Evolutionary conservation across 148 eudicot genomes (phyloP), one percentile per base, ranked within the genome.

Genomic region (Amaranthus cruentus): DNA sequence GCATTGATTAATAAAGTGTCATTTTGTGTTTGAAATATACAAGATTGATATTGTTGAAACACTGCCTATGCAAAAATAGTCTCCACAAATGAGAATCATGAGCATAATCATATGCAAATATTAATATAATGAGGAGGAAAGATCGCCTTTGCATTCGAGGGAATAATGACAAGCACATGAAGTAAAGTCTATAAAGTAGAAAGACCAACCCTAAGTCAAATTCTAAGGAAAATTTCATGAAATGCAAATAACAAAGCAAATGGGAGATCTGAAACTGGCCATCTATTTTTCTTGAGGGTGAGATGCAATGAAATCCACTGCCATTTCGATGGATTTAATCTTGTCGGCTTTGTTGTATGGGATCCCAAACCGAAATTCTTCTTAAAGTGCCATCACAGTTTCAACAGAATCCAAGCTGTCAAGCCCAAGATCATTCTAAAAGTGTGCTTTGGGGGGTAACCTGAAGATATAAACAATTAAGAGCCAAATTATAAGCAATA

Each of bases 311-410:
- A 93, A 93, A 82, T 90, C 96, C 70, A 93, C 98, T 55, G 98
- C 98, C 81, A 90, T 84, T 78, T 71, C 81, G 75, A 92, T 80
- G 21, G 96, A 87, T 80, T 67, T 90, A 80, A 92, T 92, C 83
- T 90, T 92, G 84, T 92, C 98, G 9, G 93, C 96, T 82, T 92
- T 96, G 60, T 88, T 92, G 76, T 92, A 96, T 3, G 96, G 96
- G 72, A 92, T 92, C 81, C 90, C 98, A 68, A 92, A 92, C 46
- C 91, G 83, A 71, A 92, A 92, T 76, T 92, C 98, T 81, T 92
- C 98, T 80, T 90, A 96, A 47, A 92, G 80, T 49, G 98, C 93
- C 98, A 90, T 90, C 70, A 92, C 96, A 52, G 90, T 73, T 85
- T 92, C 98, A 59, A 90, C 98, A 0, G 98, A 64, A 69, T 92